Evolutionary conservation across 805 yeast species (phyloP), one percentile per base, ranked within the genome.

Genomic region (Candida loeiensis): DNA sequence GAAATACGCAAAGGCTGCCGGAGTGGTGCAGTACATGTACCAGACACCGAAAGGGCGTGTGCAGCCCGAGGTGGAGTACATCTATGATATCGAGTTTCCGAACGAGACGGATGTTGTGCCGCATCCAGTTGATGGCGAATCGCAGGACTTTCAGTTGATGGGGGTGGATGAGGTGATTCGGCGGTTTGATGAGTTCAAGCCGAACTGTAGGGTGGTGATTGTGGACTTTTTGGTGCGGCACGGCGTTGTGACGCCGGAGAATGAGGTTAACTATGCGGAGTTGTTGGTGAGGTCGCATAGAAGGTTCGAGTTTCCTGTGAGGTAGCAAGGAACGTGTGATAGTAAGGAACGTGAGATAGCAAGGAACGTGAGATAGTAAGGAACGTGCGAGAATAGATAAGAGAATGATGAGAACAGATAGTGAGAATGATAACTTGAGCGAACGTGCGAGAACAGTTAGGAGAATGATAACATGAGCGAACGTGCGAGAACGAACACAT

Each of bases 211-310:
- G 0, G 63, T 79, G 22, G 82, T 90, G 2, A 68, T 85, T 21
- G 70, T 89, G 12, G 97, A 91, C 51, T 93, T 93, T 53, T 66
- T 93, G 40, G 74, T 90, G n/a, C 78, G 99, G 50, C 90, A 84
- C 52, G 96, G 96, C 1, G 56, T 71, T 24, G 57, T 91, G 8
- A 76, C 82, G 0, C 69, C 83, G 0, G 85, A 79, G 35, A 69
- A 64, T 36, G 96, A 89, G 51, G 77, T 79, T 0, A 72, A 82
- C 43, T 87, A 76, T 48, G 36, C 74, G n/a, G 81, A 80, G 50
- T 73, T 91, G 1, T 64, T 69, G 11, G 51, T 64, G 15, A 73
- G 82, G 44, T 61, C 80, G 37, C 98, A 89, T 56, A 71, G 97
- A 49, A 48, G 50, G 13, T 53, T 89, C 19, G 90, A 88, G 2